These are phyloP conservation scores for Prinsepia uniflora DNA, from an alignment of 306 rosid genomes.

Conservation along the genomic window DNA sequence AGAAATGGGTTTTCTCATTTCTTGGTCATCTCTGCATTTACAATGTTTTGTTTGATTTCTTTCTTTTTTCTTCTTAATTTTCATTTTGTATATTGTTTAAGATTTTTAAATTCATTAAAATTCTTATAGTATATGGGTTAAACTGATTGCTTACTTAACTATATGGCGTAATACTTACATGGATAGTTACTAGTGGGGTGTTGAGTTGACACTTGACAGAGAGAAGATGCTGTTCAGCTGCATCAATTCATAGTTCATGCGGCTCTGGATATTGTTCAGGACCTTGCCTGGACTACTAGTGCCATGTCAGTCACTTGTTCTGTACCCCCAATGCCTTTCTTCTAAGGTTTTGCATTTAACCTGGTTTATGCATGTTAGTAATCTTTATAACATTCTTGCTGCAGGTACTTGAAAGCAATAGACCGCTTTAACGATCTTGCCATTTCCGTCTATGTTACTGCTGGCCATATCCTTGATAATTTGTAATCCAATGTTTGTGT, in stretches of 20 bases:
- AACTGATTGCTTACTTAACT: neutral
- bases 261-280: constrained; percentile 95
- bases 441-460: constrained; percentile 93
- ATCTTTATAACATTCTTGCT: constrained; percentile 25
- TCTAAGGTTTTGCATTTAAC: neutral
- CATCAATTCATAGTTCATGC: constrained; percentile 95
- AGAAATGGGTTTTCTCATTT: constrained; percentile 4
- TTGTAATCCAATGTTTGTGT: neutral
- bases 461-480: constrained; percentile 86
- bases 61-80: neutral
- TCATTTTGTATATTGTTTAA: neutral
- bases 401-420: constrained; percentile 90
- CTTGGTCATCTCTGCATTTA: neutral
- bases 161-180: neutral
- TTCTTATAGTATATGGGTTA: neutral
- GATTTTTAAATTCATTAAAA: neutral
- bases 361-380: constrained; percentile 7
- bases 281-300: constrained; percentile 98
- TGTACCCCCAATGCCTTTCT: neutral
- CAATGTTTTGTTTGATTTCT: neutral
- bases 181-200: constrained; percentile 3
- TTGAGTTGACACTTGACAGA: constrained; percentile 40
- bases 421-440: constrained; percentile 88
- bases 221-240: constrained; percentile 96
- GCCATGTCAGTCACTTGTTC: constrained; percentile 62